Conservation (phyloP, 2,329 filamentous ascomycete species). For the Penicillium sp. region DNA sequence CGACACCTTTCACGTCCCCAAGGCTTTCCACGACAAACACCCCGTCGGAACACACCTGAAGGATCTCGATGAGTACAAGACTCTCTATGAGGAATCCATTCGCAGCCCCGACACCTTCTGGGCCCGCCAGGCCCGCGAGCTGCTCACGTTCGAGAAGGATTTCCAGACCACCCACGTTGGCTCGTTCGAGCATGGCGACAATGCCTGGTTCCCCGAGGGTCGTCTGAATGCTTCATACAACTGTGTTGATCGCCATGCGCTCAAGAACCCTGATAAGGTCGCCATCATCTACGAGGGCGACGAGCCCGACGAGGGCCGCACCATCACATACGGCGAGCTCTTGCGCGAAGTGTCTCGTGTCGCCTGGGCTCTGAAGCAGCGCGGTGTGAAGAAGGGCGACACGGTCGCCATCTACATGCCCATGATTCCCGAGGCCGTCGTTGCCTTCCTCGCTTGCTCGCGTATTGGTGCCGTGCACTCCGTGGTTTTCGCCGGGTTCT, state of each 20-base stretch:
- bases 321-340: conserved; percentile 88
- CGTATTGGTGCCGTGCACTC: conserved; percentile 96
- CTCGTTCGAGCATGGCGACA: conserved; percentile 74
- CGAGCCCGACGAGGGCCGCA: conserved; percentile 81
- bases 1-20: conserved; percentile 55
- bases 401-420: conserved; percentile 96
- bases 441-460: conserved; percentile 85
- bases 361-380: conserved; percentile 84
- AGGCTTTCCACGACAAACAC: conserved; percentile 59
- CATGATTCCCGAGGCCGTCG: conserved; percentile 95
- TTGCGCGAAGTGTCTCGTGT: conserved; percentile 86
- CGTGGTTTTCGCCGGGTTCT: conserved; percentile 97
- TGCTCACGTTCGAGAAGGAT: conserved; percentile 85
- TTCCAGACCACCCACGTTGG: conserved; percentile 87
- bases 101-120: conserved; percentile 86
- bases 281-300: conserved; percentile 99
- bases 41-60: conserved; percentile 59
- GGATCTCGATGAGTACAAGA: conserved; percentile 61
- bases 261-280: conserved; percentile 86
- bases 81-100: conserved; percentile 78
- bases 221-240: conserved; percentile 95
- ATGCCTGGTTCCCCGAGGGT: conserved; percentile 92
- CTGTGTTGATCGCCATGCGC: conserved; percentile 93
- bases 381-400: conserved; percentile 96
- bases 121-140: conserved; percentile 78